phyloP scores from a whole-genome alignment of 2,329 filamentous ascomycete species.

The Cercospora beticola region DNA sequence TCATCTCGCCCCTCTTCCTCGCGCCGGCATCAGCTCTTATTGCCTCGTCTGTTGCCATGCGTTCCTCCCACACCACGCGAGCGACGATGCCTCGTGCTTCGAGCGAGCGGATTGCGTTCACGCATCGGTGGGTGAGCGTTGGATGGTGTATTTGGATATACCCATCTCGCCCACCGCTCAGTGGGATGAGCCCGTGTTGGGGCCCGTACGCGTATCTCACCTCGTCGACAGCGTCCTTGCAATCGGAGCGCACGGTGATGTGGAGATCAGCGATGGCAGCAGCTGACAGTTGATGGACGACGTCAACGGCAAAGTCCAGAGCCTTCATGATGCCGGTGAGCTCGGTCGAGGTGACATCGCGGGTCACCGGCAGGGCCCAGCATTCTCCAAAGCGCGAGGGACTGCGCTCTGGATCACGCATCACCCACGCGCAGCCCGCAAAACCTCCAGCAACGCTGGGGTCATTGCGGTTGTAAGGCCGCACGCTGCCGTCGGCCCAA shows the following conservation, averaged over 20 bases:
- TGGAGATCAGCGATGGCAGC: not conserved
- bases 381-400: not conserved
- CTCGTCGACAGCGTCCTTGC: constrained; percentile 5
- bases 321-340: not conserved
- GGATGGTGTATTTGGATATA: not conserved
- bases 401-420: not conserved
- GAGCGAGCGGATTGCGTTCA: constrained; percentile 3
- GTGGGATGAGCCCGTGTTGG: not conserved
- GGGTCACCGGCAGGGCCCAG: not conserved
- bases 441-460: not conserved
- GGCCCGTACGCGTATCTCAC: constrained; percentile 4
- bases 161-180: not conserved
- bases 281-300: not conserved
- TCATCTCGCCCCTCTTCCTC: not conserved
- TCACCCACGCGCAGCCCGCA: not conserved
- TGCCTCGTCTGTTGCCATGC: constrained; percentile 2
- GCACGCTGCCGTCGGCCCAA: not conserved
- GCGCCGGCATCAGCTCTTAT: constrained; percentile 6
- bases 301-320: not conserved
- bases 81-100: constrained; percentile 4
- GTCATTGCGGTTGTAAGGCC: not conserved
- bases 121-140: not conserved
- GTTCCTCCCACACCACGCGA: constrained; percentile 6
- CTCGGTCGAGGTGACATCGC: not conserved
- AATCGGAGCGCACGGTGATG: constrained; percentile 11